Evolutionary conservation across 495 filamentous ascomycete species (phyloP).

Genomic region (Penicillium lagena): DNA sequence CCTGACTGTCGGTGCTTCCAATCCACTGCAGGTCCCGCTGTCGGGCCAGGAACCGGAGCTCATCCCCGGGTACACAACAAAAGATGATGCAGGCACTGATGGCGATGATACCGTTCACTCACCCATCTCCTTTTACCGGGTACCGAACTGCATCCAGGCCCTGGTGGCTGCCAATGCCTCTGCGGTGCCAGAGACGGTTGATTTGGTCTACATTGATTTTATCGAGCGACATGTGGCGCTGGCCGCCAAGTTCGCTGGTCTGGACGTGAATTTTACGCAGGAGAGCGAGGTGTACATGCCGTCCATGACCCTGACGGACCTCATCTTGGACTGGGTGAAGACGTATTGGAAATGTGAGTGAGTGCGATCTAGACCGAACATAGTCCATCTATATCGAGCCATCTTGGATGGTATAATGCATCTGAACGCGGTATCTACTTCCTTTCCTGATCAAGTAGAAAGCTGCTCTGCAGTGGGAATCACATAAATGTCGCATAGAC

Average conservation of each 20-base stretch:
- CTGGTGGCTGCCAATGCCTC: slow-evolving; percentile 46
- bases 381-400: neutral
- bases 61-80: slow-evolving; percentile 80
- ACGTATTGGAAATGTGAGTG: slow-evolving; percentile 60
- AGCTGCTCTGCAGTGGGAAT: no score
- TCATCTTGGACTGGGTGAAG: slow-evolving; percentile 73
- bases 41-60: slow-evolving; percentile 26
- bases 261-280: slow-evolving; percentile 47
- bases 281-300: slow-evolving; percentile 59
- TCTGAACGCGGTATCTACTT: no score
- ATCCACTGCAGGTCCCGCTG: slow-evolving; percentile 18
- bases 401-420: no score
- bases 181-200: slow-evolving; percentile 57
- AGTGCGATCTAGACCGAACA: neutral
- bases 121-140: slow-evolving; percentile 62
- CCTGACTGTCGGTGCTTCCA: neutral
- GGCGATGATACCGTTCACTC: slow-evolving; percentile 89
- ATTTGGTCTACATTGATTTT: slow-evolving; percentile 88
- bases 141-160: slow-evolving; percentile 78
- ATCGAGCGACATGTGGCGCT: slow-evolving; percentile 71
- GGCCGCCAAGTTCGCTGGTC: slow-evolving; percentile 62
- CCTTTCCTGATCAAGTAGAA: no score
- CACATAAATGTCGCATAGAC: no score
- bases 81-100: slow-evolving; percentile 74
- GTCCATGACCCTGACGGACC: slow-evolving; percentile 60